A percentile compares a stretch with the other conserved stretches of the same genome.
Evolutionary conservation across 208 protist species (phyloP).

Genomic region (Leishmania tarentolae): DNA sequence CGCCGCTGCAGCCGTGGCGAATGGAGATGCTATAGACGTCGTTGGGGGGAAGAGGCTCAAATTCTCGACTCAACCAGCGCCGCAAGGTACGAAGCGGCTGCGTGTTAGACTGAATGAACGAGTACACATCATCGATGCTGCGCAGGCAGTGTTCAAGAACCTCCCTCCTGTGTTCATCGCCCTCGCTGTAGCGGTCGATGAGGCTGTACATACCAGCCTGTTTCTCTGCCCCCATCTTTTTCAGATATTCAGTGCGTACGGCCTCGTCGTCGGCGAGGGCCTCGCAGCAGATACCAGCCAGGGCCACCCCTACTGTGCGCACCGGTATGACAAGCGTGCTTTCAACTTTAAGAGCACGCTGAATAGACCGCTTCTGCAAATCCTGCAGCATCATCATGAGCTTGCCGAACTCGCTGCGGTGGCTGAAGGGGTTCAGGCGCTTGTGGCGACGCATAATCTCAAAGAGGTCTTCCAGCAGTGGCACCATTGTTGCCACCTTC

Average conservation of each 20-base stretch:
- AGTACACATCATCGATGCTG: slow-evolving; percentile 94
- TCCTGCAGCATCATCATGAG: slow-evolving; percentile 97
- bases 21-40: slow-evolving; percentile 53
- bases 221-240: slow-evolving; percentile 52
- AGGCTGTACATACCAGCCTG: slow-evolving; percentile 53
- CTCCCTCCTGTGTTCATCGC: slow-evolving; percentile 28
- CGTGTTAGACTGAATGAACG: slow-evolving; percentile 88
- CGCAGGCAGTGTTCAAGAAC: slow-evolving; percentile 89
- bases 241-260: slow-evolving; percentile 56
- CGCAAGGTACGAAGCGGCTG: slow-evolving; percentile 69
- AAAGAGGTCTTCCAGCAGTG: slow-evolving; percentile 90
- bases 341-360: slow-evolving; percentile 45
- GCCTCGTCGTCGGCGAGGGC: slow-evolving; percentile 79
- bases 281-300: slow-evolving; percentile 51
- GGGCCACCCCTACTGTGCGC: slow-evolving; percentile 79
- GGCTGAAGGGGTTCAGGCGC: slow-evolving; percentile 95
- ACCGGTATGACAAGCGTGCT: slow-evolving; percentile 76
- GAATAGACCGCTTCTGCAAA: slow-evolving; percentile 65
- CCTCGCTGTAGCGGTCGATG: slow-evolving; percentile 52
- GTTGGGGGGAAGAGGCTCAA: slow-evolving; percentile 38
- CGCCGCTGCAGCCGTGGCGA: slow-evolving; percentile 59
- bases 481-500: slow-evolving; percentile 37
- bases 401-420: slow-evolving; percentile 96
- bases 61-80: slow-evolving; percentile 60
- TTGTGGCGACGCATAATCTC: slow-evolving; percentile 97